Evolutionary conservation across 2,329 filamentous ascomycete genomes (phyloP).

Genomic region (Xylariaceae sp.): DNA sequence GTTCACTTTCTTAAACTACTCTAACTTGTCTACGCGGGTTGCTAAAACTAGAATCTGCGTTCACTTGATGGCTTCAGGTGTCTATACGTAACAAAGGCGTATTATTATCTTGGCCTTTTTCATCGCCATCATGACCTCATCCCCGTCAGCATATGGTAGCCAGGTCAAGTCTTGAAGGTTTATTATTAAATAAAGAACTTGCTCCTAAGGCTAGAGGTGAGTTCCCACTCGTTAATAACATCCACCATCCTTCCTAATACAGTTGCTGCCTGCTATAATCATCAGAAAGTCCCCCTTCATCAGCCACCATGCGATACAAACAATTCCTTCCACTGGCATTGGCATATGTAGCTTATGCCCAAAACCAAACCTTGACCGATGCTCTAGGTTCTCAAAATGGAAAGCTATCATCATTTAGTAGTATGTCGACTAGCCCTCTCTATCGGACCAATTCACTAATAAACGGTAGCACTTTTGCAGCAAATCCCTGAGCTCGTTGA

Average conservation of each 20-base stretch:
- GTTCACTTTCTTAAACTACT: slow-evolving; percentile 11
- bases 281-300: background rate
- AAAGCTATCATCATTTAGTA: slow-evolving; percentile 21
- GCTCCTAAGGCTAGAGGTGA: background rate
- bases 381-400: slow-evolving; percentile 26
- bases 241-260: background rate
- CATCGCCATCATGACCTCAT: slow-evolving; percentile 25
- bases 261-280: background rate
- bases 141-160: background rate
- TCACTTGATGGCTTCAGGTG: slow-evolving; percentile 14
- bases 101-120: slow-evolving; percentile 12
- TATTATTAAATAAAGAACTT: slow-evolving; percentile 9
- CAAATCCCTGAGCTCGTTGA: slow-evolving; percentile 18
- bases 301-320: slow-evolving; percentile 22
- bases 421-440: slow-evolving; percentile 11
- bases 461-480: slow-evolving; percentile 19
- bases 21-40: background rate
- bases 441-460: background rate
- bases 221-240: background rate
- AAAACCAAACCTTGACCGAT: slow-evolving; percentile 23
- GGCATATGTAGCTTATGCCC: slow-evolving; percentile 18
- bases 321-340: slow-evolving; percentile 10
- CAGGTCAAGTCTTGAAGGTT: background rate
- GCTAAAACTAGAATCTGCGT: slow-evolving; percentile 1
- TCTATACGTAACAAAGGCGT: slow-evolving; percentile 6